These are phyloP conservation scores for Penicillium sp. DNA, from an alignment of 2,329 filamentous ascomycete species.

Conservation along the genomic window DNA sequence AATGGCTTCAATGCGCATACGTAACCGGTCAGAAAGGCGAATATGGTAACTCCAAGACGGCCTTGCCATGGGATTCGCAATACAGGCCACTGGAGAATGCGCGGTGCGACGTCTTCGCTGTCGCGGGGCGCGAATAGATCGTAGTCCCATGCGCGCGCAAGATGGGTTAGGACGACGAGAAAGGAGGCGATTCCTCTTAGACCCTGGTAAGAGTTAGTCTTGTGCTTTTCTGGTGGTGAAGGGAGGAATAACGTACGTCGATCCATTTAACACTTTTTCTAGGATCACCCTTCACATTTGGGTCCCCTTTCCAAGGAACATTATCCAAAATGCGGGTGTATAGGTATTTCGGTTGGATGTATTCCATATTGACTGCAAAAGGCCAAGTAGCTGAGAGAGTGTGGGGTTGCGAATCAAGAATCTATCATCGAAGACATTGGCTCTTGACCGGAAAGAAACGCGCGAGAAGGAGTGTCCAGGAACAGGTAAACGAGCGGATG, in stretches of 20 bases:
- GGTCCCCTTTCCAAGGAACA: constrained; percentile 20
- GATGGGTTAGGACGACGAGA: constrained; percentile 51
- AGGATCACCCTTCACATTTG: constrained; percentile 15
- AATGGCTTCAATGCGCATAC: constrained; percentile 55
- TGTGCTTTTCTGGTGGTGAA: not conserved
- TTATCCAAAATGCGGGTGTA: constrained; percentile 21
- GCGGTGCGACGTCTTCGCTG: constrained; percentile 39
- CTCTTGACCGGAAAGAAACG: constrained; percentile 12
- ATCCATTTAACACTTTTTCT: constrained; percentile 20
- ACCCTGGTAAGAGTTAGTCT: constrained; percentile 34
- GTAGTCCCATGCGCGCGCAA: constrained; percentile 51
- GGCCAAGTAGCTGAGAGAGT: not conserved
- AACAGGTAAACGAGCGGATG: constrained; percentile 7
- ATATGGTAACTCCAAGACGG: constrained; percentile 53
- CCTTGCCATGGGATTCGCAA: constrained; percentile 53
- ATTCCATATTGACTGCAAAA: constrained; percentile 14
- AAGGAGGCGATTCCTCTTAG: constrained; percentile 52
- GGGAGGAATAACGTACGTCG: constrained; percentile 4
- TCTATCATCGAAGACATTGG: constrained; percentile 5
- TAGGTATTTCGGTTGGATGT: constrained; percentile 16
- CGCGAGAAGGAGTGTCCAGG: constrained; percentile 8
- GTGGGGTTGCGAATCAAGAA: constrained; percentile 1
- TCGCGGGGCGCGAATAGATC: constrained; percentile 50
- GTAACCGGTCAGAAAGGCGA: constrained; percentile 54
- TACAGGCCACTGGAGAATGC: constrained; percentile 49